These are phyloP conservation scores for Gigaspora rosea DNA, from an alignment of 192 early-diverging fungal genomes.

Conservation along the genomic window DNA sequence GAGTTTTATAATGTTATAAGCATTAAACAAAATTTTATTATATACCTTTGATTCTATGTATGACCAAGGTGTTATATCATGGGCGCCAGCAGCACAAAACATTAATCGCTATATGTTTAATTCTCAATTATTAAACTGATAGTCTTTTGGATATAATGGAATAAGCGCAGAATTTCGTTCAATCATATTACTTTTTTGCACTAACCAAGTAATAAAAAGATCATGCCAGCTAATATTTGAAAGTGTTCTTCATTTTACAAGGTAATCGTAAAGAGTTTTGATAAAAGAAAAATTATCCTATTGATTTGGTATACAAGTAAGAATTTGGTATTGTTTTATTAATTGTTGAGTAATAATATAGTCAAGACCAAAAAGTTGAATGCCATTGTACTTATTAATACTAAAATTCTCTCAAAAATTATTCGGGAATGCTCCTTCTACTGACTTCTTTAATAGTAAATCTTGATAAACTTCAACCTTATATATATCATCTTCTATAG, in stretches of 20 bases:
- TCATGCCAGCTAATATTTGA: background rate
- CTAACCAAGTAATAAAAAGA: background rate
- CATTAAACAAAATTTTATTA: background rate
- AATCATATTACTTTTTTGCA: background rate
- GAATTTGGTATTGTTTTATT: too few species aligned
- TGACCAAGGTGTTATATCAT: background rate
- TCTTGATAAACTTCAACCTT: slow-evolving; percentile 13
- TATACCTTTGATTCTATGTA: background rate
- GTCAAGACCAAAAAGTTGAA: too few species aligned
- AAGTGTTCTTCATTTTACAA: background rate
- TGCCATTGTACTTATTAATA: too few species aligned
- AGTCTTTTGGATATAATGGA: background rate
- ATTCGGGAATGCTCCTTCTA: background rate
- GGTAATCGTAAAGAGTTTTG: background rate
- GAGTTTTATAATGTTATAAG: background rate
- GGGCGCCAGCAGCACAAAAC: background rate
- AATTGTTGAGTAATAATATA: too few species aligned
- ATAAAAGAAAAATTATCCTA: too few species aligned
- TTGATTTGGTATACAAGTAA: too few species aligned
- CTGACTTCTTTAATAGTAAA: background rate
- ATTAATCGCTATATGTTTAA: background rate
- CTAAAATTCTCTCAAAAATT: too few species aligned
- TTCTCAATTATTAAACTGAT: too few species aligned
- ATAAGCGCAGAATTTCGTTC: background rate
- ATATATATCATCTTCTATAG: too few species aligned